Conservation (phyloP, 1,284 basidiomycete genomes). For the Ceratobasidium sp. region DNA sequence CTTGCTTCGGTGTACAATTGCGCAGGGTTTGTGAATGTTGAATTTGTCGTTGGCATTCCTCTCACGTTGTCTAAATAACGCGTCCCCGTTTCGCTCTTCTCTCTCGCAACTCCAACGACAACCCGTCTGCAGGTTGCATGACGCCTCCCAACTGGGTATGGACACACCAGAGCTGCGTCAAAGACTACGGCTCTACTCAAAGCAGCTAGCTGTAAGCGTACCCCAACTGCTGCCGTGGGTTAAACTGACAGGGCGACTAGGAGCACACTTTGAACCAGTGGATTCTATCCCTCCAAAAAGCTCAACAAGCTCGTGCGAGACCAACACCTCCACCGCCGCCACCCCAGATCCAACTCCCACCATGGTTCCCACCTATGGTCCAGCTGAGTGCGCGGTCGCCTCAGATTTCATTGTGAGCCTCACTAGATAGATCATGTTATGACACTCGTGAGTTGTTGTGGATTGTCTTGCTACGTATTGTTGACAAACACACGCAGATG, state of each 20-base stretch:
- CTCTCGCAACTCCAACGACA: neutral
- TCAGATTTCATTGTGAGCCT: conserved; percentile 7
- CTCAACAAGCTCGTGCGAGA: conserved; percentile 1
- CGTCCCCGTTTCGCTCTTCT: neutral
- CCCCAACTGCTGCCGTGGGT: too few species aligned
- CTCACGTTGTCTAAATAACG: conserved; percentile 11
- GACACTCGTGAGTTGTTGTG: conserved; percentile 25
- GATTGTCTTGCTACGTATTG: neutral
- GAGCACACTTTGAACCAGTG: conserved; percentile 42
- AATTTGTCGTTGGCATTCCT: neutral
- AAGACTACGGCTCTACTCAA: conserved; percentile 39
- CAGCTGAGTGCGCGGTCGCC: conserved; percentile 19
- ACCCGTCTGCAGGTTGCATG: conserved; percentile 22
- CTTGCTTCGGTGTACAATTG: conserved; percentile 24
- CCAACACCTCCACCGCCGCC: neutral
- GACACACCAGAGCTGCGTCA: conserved; percentile 21
- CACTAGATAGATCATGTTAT: neutral
- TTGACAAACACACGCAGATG: conserved; percentile 22
- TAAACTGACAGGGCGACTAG: conserved; percentile 14
- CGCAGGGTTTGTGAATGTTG: conserved; percentile 22
- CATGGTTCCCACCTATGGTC: conserved; percentile 38
- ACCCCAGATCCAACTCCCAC: conserved; percentile 20
- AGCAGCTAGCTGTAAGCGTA: conserved; percentile 30
- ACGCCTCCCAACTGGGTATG: neutral
- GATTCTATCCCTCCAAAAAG: conserved; percentile 31